Base-by-base conservation (phyloP, 1,139 yeast species). In the Starmera stellimalicola region DNA sequence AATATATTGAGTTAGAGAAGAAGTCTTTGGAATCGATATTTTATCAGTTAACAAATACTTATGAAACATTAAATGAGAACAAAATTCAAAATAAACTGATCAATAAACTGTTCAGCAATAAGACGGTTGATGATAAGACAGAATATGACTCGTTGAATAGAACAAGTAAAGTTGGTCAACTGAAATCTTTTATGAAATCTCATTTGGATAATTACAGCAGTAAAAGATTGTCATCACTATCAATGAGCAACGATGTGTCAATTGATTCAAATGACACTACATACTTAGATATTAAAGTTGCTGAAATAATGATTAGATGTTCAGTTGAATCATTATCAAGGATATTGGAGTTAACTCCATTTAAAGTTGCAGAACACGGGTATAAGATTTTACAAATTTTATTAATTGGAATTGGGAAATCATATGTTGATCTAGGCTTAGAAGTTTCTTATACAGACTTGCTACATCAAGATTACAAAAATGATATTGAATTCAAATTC, bases 241-340 rank as follows among this genome's bases (percentile, higher is more conserved):
- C 37, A 0, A 26, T 27, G 7, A 29, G 35, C 9, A 12, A 36
- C 5, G 47, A 44, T n/a, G 20, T 26, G 5, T 23, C 31, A n/a
- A 30, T 36, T 26, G 38, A 32, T n/a, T 14, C 25, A 22, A 33
- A 32, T 17, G 38, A 38, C 9, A 32, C 31, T n/a, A 37, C 37
- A n/a, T 39, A 35, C 6, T 55, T 72, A 33, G 63, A 63, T 26
- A 48, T 76, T 11, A 51, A 60, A 12, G 61, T 65, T 26, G 77
- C 83, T 3, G 91, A 84, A 45, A 62, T 67, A 2, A 69, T 84
- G 38, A 60, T 87, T 29, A 77, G 77, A 43, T 72, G 84, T 20
- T 70, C 80, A 4, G 83, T 87, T 20, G 97, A 88, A 55, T 70
- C 91, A 1, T 65, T 85, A 6, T 81, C 94, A 3, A 66, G 97